phyloP scores from a whole-genome alignment of 352 stramenopile genomes.

The Peronospora tabacina region DNA sequence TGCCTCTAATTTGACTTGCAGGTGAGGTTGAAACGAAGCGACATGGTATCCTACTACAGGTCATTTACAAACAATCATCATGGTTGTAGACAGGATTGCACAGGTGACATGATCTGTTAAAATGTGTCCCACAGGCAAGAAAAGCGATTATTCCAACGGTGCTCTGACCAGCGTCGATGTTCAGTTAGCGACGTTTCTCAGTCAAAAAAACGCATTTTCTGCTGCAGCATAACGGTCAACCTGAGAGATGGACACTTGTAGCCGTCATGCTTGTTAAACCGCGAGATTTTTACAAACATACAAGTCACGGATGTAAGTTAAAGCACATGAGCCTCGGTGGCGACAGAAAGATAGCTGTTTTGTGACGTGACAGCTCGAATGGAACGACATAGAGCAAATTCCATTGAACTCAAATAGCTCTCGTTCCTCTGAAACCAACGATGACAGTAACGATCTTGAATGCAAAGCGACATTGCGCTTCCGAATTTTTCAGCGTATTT shows the following conservation, averaged over 20 bases:
- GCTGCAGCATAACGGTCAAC: background rate
- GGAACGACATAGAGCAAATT: background rate
- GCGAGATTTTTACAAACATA: too few species aligned
- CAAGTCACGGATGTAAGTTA: background rate
- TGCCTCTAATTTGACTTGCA: too few species aligned
- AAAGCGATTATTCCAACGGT: background rate
- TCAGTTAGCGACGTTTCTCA: background rate
- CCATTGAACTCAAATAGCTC: too few species aligned
- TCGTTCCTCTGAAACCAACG: too few species aligned
- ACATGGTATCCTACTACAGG: too few species aligned
- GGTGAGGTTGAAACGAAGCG: too few species aligned
- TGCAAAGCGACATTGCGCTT: too few species aligned
- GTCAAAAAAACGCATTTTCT: background rate
- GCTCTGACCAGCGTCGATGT: background rate
- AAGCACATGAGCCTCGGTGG: background rate
- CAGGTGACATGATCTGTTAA: background rate
- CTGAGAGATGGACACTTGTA: too few species aligned
- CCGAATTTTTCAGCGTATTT: too few species aligned
- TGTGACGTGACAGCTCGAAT: background rate
- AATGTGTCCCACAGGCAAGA: background rate
- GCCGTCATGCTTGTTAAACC: too few species aligned
- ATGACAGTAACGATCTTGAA: too few species aligned
- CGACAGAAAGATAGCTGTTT: background rate
- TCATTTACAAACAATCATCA: background rate
- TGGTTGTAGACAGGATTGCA: background rate